A percentile compares a stretch with the other conserved stretches of the same genome.
These are phyloP conservation scores for Litchi chinensis DNA, from an alignment of 345 rosid genomes.

Conservation along the genomic window DNA sequence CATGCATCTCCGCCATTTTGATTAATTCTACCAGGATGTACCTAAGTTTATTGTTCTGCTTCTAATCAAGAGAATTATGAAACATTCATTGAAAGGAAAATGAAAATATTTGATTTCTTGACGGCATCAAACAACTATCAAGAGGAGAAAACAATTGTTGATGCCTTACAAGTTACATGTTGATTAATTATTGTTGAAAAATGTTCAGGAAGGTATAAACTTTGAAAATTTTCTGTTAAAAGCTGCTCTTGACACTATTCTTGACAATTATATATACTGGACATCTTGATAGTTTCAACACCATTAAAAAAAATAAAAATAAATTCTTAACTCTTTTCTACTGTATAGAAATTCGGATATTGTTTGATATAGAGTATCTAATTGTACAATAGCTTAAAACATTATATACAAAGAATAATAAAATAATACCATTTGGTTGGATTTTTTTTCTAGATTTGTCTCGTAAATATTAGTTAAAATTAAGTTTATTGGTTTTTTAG, in stretches of 20 bases:
- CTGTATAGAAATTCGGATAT: not conserved
- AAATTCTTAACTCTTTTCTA: not conserved
- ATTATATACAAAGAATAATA: too few species aligned
- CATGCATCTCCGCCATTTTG: too few species aligned
- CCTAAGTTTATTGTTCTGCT: not conserved
- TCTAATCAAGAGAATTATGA: too few species aligned
- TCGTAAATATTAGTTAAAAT: too few species aligned
- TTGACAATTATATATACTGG: not conserved
- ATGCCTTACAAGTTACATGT: not conserved
- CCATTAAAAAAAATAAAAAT: not conserved
- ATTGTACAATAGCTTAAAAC: too few species aligned
- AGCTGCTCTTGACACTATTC: not conserved
- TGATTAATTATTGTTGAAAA: not conserved
- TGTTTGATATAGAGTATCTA: too few species aligned
- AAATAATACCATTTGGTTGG: too few species aligned
- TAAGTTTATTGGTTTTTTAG: too few species aligned
- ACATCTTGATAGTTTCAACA: not conserved
- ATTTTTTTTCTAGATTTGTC: too few species aligned
- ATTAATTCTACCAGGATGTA: too few species aligned
- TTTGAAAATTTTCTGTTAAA: not conserved
- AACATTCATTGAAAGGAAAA: too few species aligned
- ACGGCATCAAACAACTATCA: not conserved
- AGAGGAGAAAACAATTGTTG: not conserved
- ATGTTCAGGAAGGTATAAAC: too few species aligned
- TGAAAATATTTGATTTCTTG: constrained; percentile 1